Conservation (phyloP, 805 yeast genomes). For the Pichia deserticola region DNA sequence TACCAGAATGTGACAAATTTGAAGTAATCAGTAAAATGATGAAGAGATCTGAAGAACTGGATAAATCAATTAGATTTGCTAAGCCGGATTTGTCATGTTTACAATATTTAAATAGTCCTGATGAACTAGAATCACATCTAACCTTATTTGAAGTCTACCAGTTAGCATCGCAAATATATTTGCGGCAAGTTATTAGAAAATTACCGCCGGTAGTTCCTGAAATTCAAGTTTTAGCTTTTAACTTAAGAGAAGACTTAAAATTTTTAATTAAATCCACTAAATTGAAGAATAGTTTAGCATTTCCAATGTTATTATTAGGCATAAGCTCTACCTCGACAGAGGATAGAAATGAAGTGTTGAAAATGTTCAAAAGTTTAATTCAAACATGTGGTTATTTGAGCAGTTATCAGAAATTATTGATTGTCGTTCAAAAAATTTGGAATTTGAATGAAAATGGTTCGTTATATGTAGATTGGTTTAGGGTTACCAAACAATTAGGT, state of each 20-base stretch:
- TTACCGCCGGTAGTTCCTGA: slow-evolving; percentile 24
- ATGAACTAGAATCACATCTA: slow-evolving; percentile 25
- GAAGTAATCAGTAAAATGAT: slow-evolving; percentile 15
- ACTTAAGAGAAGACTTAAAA: slow-evolving; percentile 14
- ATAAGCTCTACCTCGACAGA: slow-evolving; percentile 22
- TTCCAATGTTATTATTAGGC: slow-evolving; percentile 34
- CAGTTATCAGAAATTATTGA: slow-evolving; percentile 25
- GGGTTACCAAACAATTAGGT: slow-evolving; percentile 30
- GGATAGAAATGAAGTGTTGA: slow-evolving; percentile 22
- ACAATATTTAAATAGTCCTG: slow-evolving; percentile 13
- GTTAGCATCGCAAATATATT: slow-evolving; percentile 21
- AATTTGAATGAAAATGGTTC: slow-evolving; percentile 28
- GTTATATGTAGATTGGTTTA: slow-evolving; percentile 34
- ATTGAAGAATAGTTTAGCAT: slow-evolving; percentile 26
- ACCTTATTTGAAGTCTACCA: slow-evolving; percentile 31
- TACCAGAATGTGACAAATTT: slow-evolving; percentile 18
- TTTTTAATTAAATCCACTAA: slow-evolving; percentile 9
- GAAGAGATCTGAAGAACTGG: slow-evolving; percentile 13
- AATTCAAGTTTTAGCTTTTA: slow-evolving; percentile 15
- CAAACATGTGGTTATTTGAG: slow-evolving; percentile 27
- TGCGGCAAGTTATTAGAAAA: slow-evolving; percentile 19
- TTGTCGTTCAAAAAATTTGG: slow-evolving; percentile 31
- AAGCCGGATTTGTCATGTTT: slow-evolving; percentile 17
- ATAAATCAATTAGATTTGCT: slow-evolving; percentile 12
- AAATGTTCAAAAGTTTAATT: slow-evolving; percentile 22